Conservation (phyloP, 208 protist genomes). For the Wallacemonas rigidus region DNA sequence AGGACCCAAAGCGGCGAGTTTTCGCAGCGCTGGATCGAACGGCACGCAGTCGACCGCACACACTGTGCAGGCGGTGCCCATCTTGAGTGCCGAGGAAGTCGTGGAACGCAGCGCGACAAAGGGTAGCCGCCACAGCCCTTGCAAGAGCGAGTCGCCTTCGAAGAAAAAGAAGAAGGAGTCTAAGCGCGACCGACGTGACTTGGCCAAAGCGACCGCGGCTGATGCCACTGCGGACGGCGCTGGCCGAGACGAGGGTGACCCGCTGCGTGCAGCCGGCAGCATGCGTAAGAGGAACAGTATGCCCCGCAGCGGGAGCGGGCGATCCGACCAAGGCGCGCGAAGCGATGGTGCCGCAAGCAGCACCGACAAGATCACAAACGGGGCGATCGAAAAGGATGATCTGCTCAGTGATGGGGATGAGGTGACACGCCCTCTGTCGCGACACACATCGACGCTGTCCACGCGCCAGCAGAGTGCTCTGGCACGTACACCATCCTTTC, state of each 20-base stretch:
- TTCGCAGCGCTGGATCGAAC: not conserved
- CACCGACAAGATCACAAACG: too few species aligned
- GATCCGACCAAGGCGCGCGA: not conserved
- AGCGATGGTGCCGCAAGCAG: too few species aligned
- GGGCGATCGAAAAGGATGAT: too few species aligned
- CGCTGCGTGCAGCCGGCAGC: not conserved
- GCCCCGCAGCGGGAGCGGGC: not conserved
- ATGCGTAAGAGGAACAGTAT: not conserved
- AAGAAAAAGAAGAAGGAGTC: slow-evolving; percentile 13
- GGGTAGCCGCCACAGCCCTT: not conserved
- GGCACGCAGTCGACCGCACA: not conserved
- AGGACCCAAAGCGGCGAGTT: not conserved
- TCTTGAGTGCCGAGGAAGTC: not conserved
- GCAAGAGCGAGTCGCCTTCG: not conserved
- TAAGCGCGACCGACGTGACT: slow-evolving; percentile 2
- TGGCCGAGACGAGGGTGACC: too few species aligned
- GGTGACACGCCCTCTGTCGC: slow-evolving; percentile 28
- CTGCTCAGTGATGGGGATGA: slow-evolving; percentile 5
- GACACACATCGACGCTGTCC: slow-evolving; percentile 39
- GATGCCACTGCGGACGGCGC: too few species aligned
- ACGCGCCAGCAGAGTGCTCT: slow-evolving; percentile 36
- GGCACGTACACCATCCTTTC: slow-evolving; percentile 31
- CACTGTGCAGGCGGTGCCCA: not conserved
- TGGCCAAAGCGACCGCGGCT: not conserved
- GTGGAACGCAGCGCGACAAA: not conserved